Evolutionary conservation across 106 monocot genomes (phyloP).

Genomic region (Acorus calamus): DNA sequence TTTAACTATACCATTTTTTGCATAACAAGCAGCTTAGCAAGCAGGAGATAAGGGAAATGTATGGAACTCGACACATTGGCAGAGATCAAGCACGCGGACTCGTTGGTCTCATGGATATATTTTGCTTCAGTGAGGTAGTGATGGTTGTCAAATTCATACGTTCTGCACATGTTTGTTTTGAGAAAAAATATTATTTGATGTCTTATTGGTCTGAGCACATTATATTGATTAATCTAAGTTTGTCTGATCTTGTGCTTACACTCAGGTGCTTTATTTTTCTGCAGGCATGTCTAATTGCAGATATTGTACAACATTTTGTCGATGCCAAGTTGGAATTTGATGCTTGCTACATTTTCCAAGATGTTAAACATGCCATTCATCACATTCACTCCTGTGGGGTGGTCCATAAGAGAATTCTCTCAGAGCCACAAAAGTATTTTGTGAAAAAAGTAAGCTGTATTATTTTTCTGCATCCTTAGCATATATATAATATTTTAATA

Average conservation of each 20-base stretch:
- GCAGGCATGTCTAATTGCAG: constrained; percentile 94
- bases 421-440: constrained; percentile 75
- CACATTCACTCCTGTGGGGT: constrained; percentile 76
- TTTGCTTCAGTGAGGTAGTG: constrained; percentile 97
- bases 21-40: constrained; percentile 47
- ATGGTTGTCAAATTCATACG: neutral
- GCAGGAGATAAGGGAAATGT: constrained; percentile 52
- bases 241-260: neutral
- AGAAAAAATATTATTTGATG: neutral
- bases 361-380: constrained; percentile 85
- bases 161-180: neutral
- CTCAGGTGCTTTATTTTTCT: constrained; percentile 6
- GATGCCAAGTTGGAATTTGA: constrained; percentile 93
- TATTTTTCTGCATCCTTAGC: neutral
- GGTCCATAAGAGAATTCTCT: constrained; percentile 67
- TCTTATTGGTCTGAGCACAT: neutral
- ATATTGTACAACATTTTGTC: constrained; percentile 85
- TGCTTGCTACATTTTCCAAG: constrained; percentile 87
- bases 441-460: constrained; percentile 64
- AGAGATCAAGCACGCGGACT: constrained; percentile 70
- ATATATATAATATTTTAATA: too few relatives aligned
- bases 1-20: neutral
- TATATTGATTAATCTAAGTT: neutral
- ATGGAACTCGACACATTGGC: constrained; percentile 96
- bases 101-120: constrained; percentile 95